Evolutionary conservation across 768 basidiomycete species (phyloP), one percentile per base, ranked within the genome.

Genomic region (Flagelloscypha sp.): DNA sequence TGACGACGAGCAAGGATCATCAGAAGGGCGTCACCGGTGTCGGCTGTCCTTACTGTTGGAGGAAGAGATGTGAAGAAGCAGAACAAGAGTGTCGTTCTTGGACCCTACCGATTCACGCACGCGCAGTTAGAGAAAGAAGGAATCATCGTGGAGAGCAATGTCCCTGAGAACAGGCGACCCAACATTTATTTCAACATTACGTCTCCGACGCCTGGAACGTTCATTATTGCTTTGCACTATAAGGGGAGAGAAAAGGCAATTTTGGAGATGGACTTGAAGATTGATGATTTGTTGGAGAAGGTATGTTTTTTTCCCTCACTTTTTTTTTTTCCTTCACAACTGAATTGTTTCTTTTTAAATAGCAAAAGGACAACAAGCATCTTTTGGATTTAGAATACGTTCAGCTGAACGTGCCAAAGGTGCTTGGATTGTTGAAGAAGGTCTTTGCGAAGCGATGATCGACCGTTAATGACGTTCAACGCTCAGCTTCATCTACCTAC

Each of bases 321-420:
- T 36, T 9, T 16, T 27, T 33, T 3, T 29, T 5, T 23, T 15
- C 9, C 15, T 31, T 24, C 19, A 24, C n/a, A n/a, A n/a, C n/a
- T n/a, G 30, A 34, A 39, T 7, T 13, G 45, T 25, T 24, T 27
- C 13, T 34, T 25, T 17, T 37, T 25, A 36, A 37, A 51, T 53
- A 97, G 92, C 94, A 98, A 89, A 95, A 97, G 65, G 94, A 99
- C 59, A 93, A 94, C 63, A 93, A 97, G 50, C 89, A 93, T 50
- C 67, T 93, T 22, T 63, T 99, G 44, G 95, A 99, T 63, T 68
- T 99, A 44, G 95, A 98, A 63, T 98, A 99, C 54, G 94, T 97
- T 38, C 89, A 95, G 59, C 66, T 97, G 43, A 94, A 95, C 56
- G 94, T 98, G 19, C 87, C 88, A 0, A 97, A 97, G 61, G 89